phyloP scores from a whole-genome alignment of 1,284 basidiomycete species.

The Rhodotorula sp. region DNA sequence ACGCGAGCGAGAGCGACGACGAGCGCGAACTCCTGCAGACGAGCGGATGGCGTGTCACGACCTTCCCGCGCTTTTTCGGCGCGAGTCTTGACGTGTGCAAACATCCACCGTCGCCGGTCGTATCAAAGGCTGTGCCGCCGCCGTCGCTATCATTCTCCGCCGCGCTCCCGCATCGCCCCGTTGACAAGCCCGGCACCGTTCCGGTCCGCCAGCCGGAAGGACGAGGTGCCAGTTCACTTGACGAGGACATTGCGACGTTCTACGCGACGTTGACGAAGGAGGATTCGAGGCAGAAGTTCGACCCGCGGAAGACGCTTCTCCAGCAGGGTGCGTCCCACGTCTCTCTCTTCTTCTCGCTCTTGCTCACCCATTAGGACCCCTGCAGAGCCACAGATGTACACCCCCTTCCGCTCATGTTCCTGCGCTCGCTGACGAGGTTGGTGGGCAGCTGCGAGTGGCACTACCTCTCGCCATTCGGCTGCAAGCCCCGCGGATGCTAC shows the following conservation, averaged over 20 bases:
- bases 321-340: background rate
- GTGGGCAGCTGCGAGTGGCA: background rate
- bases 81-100: background rate
- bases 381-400: background rate
- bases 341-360: background rate
- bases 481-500: background rate
- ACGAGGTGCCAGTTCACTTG: too few species aligned
- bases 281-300: background rate
- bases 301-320: background rate
- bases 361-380: background rate
- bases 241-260: background rate
- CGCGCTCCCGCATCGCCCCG: background rate
- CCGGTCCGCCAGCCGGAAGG: background rate
- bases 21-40: background rate
- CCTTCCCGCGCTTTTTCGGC: conserved; percentile 8
- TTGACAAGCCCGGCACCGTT: background rate
- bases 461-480: background rate
- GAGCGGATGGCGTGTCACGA: conserved; percentile 7
- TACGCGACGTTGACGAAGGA: background rate
- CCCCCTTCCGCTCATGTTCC: background rate
- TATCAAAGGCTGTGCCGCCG: background rate
- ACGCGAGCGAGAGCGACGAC: background rate
- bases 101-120: background rate
- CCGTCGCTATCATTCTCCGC: background rate
- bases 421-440: background rate